Evolutionary conservation across 306 rosid genomes (phyloP).

Genomic region (Cucumis melo): DNA sequence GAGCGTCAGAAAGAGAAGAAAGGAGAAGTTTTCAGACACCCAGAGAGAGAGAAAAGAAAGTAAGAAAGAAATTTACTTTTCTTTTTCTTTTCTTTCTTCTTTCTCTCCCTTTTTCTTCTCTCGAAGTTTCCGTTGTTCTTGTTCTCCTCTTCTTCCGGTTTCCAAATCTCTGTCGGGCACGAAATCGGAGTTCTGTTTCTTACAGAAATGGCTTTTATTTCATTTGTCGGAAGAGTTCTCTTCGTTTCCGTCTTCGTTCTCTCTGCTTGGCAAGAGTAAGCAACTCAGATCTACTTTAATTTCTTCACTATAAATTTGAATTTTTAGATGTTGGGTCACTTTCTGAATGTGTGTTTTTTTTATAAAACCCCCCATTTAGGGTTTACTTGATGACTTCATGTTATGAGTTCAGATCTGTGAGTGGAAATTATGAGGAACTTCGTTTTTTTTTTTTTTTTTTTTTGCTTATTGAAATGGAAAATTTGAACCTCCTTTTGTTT

Average conservation of each 20-base stretch:
- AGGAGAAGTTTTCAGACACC: not conserved
- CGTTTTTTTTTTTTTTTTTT: too few relatives aligned
- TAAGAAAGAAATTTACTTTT: not conserved
- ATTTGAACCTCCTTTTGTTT: not conserved
- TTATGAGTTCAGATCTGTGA: not conserved
- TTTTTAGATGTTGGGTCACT: not conserved
- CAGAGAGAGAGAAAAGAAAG: not conserved
- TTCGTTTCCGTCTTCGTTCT: conserved; percentile 45
- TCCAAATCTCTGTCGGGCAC: not conserved
- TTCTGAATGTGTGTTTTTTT: not conserved
- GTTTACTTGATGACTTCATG: not conserved
- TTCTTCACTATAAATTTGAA: not conserved
- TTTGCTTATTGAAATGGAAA: not conserved
- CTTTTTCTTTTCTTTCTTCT: not conserved
- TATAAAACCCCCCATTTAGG: not conserved
- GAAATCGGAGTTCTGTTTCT: not conserved
- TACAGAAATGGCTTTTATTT: conserved; percentile 41
- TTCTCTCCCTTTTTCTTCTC: not conserved
- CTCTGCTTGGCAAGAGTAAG: conserved; percentile 59
- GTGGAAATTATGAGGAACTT: not conserved
- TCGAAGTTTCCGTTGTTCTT: not conserved
- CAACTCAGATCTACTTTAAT: conserved; percentile 20
- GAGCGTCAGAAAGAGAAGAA: not conserved
- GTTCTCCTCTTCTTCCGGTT: not conserved
- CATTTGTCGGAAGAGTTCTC: conserved; percentile 46